Percentiles rank a stretch among this genome's conserved stretches.
These are phyloP conservation scores for Parafenestella ontariensis DNA, from an alignment of 2,329 filamentous ascomycete genomes.

Conservation along the genomic window DNA sequence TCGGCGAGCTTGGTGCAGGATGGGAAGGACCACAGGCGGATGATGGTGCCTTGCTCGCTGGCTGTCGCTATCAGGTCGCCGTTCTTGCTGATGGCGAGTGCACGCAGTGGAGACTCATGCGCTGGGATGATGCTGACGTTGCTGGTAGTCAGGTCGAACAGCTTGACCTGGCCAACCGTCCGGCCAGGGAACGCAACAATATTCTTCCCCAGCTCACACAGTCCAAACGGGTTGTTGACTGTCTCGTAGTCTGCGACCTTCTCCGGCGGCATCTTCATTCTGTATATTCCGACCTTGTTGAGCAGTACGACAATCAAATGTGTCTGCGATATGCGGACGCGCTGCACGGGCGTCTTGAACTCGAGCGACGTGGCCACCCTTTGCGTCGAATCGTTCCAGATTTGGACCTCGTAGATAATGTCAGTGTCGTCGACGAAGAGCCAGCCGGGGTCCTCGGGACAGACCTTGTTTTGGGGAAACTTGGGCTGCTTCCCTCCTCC, in stretches of 20 bases:
- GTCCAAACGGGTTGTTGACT: constrained; percentile 79
- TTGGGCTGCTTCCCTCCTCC: constrained; percentile 87
- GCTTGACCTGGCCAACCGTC: constrained; percentile 84
- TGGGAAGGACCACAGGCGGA: constrained; percentile 82
- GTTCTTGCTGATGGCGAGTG: constrained; percentile 79
- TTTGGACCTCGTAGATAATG: constrained; percentile 66
- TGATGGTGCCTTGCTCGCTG: constrained; percentile 89
- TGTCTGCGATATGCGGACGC: constrained; percentile 76
- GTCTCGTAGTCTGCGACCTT: constrained; percentile 82
- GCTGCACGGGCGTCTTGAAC: constrained; percentile 79
- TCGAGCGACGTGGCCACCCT: constrained; percentile 79
- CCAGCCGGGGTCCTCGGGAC: constrained; percentile 36
- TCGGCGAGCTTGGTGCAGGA: constrained; percentile 84
- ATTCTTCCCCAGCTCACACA: constrained; percentile 78
- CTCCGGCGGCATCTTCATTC: constrained; percentile 74
- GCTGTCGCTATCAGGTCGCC: constrained; percentile 86
- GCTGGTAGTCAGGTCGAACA: constrained; percentile 77
- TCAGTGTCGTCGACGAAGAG: constrained; percentile 34
- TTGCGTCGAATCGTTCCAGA: constrained; percentile 88
- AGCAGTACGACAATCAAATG: constrained; percentile 82
- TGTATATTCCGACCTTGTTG: constrained; percentile 82
- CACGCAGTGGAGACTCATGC: constrained; percentile 79
- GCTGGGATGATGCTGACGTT: constrained; percentile 95
- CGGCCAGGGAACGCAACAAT: constrained; percentile 86
- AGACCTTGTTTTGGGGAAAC: constrained; percentile 83